Evolutionary conservation across 768 basidiomycete genomes (phyloP), one percentile per base, ranked within the genome.

Genomic region (Fomitopsis pulvina): DNA sequence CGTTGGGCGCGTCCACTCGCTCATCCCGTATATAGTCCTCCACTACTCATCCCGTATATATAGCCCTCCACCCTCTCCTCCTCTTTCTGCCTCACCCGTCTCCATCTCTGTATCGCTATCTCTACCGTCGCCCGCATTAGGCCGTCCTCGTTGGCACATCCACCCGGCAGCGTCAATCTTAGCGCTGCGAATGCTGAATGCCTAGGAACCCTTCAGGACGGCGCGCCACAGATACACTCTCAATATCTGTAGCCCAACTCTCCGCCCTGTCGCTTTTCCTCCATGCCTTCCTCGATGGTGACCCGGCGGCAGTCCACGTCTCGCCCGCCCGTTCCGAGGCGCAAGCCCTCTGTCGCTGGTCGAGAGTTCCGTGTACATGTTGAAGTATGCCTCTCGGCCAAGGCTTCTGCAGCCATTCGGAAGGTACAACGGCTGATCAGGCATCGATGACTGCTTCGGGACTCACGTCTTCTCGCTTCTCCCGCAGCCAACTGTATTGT

Each of bases 281-380:
- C 25, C 24, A 26, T 16, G 24, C 6, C 28, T 27, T 20, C 41
- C 18, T 18, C 20, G 16, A 24, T 24, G 22, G n/a, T 25, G 25
- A 26, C 22, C 30, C 42, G 20, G n/a, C 39, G n/a, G 29, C 11
- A 8, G 10, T 28, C n/a, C 43, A 9, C 11, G 14, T 26, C 46
- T 14, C 47, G 42, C 42, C 24, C 28, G 2, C 38, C 20, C 49
- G 11, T 24, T 2, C 21, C n/a, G 26, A 11, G 43, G 26, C 34
- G 6, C 24, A 18, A 24, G n/a, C 20, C 29, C 29, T 46, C 45
- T 4, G 27, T 30, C 6, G 2, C 47, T 28, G 39, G 52, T 50
- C 67, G 60, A 52, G 85, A 87, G 62, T 84, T 80, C 59, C 72
- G 80, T 51, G 74, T 81, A 48, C 74, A 76, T 44, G 78, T 75